These are phyloP conservation scores for Ramularia collo-cygni DNA, from an alignment of 2,329 filamentous ascomycete species.

Conservation along the genomic window DNA sequence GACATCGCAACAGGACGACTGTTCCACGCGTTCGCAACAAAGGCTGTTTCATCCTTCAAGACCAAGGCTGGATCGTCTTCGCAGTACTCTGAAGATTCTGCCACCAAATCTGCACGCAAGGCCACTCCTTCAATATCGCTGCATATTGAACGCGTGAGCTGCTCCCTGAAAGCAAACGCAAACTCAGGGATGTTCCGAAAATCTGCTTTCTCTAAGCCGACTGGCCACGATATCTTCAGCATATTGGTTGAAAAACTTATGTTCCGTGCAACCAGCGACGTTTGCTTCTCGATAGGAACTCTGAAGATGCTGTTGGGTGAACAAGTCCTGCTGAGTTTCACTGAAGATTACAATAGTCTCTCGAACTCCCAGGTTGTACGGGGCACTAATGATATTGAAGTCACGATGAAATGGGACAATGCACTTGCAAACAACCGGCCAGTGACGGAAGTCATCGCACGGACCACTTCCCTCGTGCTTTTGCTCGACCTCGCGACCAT, in stretches of 20 bases:
- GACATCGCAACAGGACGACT: slow-evolving; percentile 19
- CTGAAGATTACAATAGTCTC: slow-evolving; percentile 9
- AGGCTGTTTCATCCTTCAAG: not conserved
- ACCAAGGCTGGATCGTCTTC: not conserved
- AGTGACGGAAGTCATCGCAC: slow-evolving; percentile 49
- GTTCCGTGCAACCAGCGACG: not conserved
- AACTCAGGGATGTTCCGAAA: not conserved
- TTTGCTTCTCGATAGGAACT: slow-evolving; percentile 10
- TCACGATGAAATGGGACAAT: slow-evolving; percentile 16
- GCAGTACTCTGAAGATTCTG: not conserved
- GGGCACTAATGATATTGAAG: slow-evolving; percentile 18
- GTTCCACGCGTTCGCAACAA: slow-evolving; percentile 10
- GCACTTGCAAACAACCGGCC: slow-evolving; percentile 15
- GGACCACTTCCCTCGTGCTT: slow-evolving; percentile 69
- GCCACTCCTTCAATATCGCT: slow-evolving; percentile 2
- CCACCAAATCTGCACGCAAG: not conserved
- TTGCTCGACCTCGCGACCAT: slow-evolving; percentile 71
- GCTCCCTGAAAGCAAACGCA: not conserved
- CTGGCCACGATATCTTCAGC: slow-evolving; percentile 5
- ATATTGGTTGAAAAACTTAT: slow-evolving; percentile 7
- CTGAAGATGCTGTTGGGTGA: slow-evolving; percentile 19
- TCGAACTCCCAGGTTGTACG: slow-evolving; percentile 13
- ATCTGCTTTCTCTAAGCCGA: not conserved
- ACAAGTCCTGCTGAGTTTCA: slow-evolving; percentile 19
- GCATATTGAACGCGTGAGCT: not conserved